Conservation (phyloP, 2,329 filamentous ascomycete species). For the Fusarium clavum region DNA sequence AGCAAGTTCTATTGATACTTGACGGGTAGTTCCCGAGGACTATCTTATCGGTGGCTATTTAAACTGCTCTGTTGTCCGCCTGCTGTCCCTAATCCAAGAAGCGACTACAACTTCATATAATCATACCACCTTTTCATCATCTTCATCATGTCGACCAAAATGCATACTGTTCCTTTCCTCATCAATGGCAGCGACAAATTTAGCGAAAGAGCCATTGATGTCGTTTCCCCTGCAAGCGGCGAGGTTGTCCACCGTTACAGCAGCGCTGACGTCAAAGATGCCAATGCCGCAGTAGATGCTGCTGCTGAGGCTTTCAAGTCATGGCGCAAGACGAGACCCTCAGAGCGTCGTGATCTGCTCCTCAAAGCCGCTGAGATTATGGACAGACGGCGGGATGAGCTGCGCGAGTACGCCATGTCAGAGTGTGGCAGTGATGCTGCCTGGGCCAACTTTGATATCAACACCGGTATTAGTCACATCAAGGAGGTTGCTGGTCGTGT, state of each 20-base stretch:
- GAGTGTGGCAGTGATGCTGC: constrained; percentile 57
- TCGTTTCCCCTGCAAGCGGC: constrained; percentile 67
- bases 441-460: constrained; percentile 58
- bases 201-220: constrained; percentile 62
- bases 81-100: background rate
- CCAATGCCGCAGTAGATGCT: constrained; percentile 62
- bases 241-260: constrained; percentile 66
- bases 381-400: constrained; percentile 67
- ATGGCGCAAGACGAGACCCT: constrained; percentile 74
- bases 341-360: constrained; percentile 75
- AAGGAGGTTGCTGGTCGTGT: constrained; percentile 59
- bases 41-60: constrained; percentile 23
- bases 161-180: constrained; percentile 54
- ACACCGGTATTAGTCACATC: constrained; percentile 52
- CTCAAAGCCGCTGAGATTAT: constrained; percentile 75
- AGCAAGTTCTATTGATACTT: background rate
- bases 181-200: constrained; percentile 59
- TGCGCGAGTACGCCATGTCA: constrained; percentile 67
- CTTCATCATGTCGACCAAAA: constrained; percentile 35
- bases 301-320: constrained; percentile 75
- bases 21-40: background rate
- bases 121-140: background rate
- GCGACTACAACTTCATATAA: background rate
- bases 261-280: constrained; percentile 67
- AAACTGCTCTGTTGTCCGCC: constrained; percentile 18